Conservation (phyloP, 2,329 filamentous ascomycete genomes). For the Penicillium occitanis region DNA sequence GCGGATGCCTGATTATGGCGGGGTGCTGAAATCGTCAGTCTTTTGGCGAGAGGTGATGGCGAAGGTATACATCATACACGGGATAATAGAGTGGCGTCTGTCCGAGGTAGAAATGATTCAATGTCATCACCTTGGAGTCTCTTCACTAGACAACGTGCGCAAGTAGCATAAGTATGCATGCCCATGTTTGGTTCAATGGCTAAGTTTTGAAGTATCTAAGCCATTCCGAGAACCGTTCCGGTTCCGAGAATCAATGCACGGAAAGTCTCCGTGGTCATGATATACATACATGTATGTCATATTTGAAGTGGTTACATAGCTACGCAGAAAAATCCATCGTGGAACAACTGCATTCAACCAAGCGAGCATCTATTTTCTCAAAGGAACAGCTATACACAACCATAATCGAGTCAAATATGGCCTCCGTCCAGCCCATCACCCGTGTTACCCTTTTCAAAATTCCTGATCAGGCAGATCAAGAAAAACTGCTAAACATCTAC, state of each 20-base stretch:
- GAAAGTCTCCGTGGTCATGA: not conserved
- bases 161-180: not conserved
- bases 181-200: not conserved
- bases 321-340: not conserved
- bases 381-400: not conserved
- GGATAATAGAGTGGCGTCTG: not conserved
- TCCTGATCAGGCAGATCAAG: constrained; percentile 12
- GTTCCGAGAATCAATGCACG: not conserved
- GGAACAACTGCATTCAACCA: not conserved
- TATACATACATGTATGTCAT: not conserved
- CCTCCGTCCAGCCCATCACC: constrained; percentile 1
- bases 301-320: not conserved
- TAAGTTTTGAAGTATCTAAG: not conserved
- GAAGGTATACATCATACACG: not conserved
- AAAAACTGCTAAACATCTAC: constrained; percentile 9
- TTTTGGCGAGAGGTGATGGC: not conserved
- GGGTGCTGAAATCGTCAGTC: not conserved
- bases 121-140: not conserved
- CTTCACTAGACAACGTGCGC: not conserved
- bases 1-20: not conserved
- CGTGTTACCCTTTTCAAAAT: constrained; percentile 17
- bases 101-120: not conserved
- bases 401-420: not conserved
- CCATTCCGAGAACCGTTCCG: not conserved
- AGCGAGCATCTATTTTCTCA: not conserved